These are phyloP conservation scores for Bryoerythrophyllum caledonicum DNA, from an alignment of 225 moss, liverwort and hornwort species.

Conservation along the genomic window DNA sequence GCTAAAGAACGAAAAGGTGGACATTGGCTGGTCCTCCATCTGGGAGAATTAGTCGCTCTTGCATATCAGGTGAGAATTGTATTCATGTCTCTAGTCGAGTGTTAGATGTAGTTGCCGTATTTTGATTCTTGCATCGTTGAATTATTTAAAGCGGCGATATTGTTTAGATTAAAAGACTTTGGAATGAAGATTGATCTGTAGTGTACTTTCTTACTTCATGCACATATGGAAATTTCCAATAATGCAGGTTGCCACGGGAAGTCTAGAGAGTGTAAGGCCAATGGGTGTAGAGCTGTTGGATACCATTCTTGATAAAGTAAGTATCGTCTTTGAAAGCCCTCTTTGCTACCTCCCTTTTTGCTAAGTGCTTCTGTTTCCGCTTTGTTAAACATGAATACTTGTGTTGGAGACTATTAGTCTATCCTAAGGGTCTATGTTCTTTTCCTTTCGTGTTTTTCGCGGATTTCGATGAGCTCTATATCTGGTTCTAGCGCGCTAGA, in stretches of 20 bases:
- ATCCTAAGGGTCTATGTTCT: too few relatives aligned
- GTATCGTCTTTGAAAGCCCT: not conserved
- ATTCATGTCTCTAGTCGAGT: not conserved
- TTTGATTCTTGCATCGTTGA: conserved; percentile 14
- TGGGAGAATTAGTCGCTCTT: conserved; percentile 95
- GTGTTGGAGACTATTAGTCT: not conserved
- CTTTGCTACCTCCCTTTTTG: not conserved
- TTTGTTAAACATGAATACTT: conserved; percentile 4
- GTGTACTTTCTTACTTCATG: conserved; percentile 1
- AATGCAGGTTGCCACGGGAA: conserved; percentile 88
- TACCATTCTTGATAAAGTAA: conserved; percentile 86
- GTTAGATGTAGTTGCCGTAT: conserved; percentile 1
- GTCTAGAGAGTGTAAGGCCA: conserved; percentile 94
- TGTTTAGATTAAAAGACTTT: conserved; percentile 1
- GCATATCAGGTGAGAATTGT: conserved; percentile 73
- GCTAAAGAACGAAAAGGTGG: conserved; percentile 73
- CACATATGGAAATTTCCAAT: not conserved
- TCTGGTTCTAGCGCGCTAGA: not conserved
- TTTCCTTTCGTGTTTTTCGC: not conserved
- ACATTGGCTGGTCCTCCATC: conserved; percentile 96
- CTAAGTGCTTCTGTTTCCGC: conserved; percentile 4
- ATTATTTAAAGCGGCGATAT: conserved; percentile 8
- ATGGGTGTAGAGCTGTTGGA: conserved; percentile 94
- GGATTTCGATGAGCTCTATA: conserved; percentile 3
- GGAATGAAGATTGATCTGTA: conserved; percentile 5